phyloP scores from a whole-genome alignment of 371 early-diverging fungal genomes.

The Nematocida homosporus region DNA sequence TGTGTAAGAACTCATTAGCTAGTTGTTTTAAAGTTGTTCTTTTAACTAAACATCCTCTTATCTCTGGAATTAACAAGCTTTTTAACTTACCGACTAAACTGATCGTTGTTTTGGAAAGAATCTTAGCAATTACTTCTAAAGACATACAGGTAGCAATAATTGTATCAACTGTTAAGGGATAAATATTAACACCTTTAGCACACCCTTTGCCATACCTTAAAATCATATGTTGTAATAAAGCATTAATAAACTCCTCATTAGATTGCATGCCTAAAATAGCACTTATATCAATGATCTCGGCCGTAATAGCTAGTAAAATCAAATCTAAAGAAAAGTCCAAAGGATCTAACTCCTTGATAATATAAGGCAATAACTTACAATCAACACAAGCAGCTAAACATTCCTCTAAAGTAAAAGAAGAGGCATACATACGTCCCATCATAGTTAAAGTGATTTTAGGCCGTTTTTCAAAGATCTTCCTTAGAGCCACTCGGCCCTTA shows the following conservation, averaged over 20 bases:
- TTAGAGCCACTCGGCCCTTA: conserved; percentile 12
- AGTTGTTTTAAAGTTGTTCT: conserved; percentile 38
- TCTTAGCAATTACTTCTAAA: conserved; percentile 35
- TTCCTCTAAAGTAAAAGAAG: conserved; percentile 33
- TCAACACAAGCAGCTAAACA: conserved; percentile 42
- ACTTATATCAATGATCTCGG: conserved; percentile 36
- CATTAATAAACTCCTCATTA: conserved; percentile 52
- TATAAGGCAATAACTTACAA: conserved; percentile 33
- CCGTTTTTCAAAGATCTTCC: conserved; percentile 44
- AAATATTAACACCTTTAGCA: conserved; percentile 44
- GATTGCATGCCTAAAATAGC: conserved; percentile 41
- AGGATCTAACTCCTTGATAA: conserved; percentile 43
- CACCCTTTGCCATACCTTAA: conserved; percentile 44
- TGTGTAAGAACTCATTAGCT: conserved; percentile 52
- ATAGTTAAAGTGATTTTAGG: conserved; percentile 21
- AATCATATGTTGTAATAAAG: conserved; percentile 38
- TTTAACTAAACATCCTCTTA: conserved; percentile 36
- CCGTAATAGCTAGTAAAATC: conserved; percentile 31
- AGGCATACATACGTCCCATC: conserved; percentile 18
- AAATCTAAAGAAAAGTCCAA: conserved; percentile 51
- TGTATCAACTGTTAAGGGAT: conserved; percentile 43
- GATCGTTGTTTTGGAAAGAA: conserved; percentile 31
- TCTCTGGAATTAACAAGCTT: conserved; percentile 45
- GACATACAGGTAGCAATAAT: conserved; percentile 49
- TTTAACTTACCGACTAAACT: conserved; percentile 30